These are phyloP conservation scores for Rhododendron simsii DNA, from an alignment of 148 eudicot genomes.

Conservation along the genomic window DNA sequence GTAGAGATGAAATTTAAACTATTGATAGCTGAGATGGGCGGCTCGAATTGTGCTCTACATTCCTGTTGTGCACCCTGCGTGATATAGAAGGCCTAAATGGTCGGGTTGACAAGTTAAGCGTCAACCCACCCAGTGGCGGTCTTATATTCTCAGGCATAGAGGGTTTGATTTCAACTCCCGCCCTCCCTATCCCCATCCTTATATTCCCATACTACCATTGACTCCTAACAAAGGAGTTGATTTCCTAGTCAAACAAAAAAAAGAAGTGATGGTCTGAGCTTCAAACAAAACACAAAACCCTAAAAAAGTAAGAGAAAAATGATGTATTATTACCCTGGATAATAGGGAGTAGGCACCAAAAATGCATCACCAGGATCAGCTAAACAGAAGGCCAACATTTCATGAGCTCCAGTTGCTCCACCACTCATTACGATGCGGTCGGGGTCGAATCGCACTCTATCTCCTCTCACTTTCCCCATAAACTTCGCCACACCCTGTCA, in stretches of 20 bases:
- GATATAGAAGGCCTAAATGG: background rate
- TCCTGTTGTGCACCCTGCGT: background rate
- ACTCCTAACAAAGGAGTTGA: background rate
- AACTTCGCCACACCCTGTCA: slow-evolving; percentile 46
- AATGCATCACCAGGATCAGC: slow-evolving; percentile 60
- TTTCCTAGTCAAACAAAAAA: background rate
- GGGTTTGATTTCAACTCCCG: no score
- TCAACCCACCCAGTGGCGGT: background rate
- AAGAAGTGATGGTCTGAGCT: background rate
- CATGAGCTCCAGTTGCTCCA: slow-evolving; percentile 64
- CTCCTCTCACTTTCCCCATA: slow-evolving; percentile 50
- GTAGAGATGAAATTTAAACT: no score
- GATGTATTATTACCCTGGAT: slow-evolving; percentile 39
- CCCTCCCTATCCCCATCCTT: no score
- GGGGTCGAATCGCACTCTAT: slow-evolving; percentile 41
- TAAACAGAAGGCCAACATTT: slow-evolving; percentile 44
- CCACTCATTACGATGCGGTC: slow-evolving; percentile 56
- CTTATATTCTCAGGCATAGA: no score
- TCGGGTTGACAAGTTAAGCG: background rate
- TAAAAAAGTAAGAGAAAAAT: background rate
- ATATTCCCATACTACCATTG: background rate
- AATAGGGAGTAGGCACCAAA: slow-evolving; percentile 56
- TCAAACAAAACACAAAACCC: background rate
- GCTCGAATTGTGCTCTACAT: no score
- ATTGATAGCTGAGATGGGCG: no score